phyloP scores from a whole-genome alignment of 495 filamentous ascomycete genomes.

The Neurospora hispaniola region DNA sequence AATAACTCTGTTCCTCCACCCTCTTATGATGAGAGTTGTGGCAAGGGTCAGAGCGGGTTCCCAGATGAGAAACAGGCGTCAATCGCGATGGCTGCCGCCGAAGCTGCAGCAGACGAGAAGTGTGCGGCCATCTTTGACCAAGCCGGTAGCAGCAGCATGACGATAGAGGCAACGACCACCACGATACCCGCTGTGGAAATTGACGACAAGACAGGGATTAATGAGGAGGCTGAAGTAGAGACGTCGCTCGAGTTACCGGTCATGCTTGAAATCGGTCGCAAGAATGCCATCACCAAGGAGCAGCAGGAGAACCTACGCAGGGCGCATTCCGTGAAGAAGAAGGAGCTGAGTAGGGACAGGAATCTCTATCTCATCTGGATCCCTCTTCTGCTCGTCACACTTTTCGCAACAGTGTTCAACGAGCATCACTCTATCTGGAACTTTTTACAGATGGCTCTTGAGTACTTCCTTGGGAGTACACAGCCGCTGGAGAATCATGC shows the following conservation, averaged over 20 bases:
- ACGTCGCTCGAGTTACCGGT: slow-evolving; percentile 19
- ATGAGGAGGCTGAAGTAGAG: slow-evolving; percentile 11
- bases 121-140: slow-evolving; percentile 49
- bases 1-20: slow-evolving; percentile 44
- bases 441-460: background rate
- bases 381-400: slow-evolving; percentile 14
- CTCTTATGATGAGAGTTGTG: slow-evolving; percentile 74
- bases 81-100: slow-evolving; percentile 49
- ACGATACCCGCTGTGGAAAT: background rate
- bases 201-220: background rate
- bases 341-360: slow-evolving; percentile 60
- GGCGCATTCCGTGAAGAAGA: slow-evolving; percentile 64
- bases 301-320: slow-evolving; percentile 63
- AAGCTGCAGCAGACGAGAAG: slow-evolving; percentile 56
- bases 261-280: slow-evolving; percentile 42
- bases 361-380: slow-evolving; percentile 77
- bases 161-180: background rate
- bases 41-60: slow-evolving; percentile 27
- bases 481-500: background rate
- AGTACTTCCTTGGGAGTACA: background rate
- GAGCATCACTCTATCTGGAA: background rate
- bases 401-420: slow-evolving; percentile 15
- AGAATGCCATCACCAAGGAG: slow-evolving; percentile 50
- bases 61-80: slow-evolving; percentile 51
- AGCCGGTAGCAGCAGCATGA: slow-evolving; percentile 20